Base-by-base conservation (phyloP, 108 stramenopile species). In the Cyclotella baltica region DNA sequence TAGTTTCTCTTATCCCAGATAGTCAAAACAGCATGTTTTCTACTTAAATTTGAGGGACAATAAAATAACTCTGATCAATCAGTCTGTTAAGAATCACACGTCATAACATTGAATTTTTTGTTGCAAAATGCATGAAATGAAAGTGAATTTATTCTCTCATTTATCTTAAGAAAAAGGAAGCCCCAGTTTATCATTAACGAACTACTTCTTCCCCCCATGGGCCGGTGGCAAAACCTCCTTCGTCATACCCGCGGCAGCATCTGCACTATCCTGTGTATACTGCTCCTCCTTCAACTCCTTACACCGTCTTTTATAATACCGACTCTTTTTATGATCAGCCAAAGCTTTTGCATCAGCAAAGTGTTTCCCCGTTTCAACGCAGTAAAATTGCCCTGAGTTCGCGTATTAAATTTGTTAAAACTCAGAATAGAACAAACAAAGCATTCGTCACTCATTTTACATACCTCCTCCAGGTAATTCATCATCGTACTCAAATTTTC, bases 301-400 rank as follows among this genome's bases (percentile, higher is more conserved):
- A 77, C 87, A 82, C 58, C 96, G 72, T 61, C 88, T 80, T 79
- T 97, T 97, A 76, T 92, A 97, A 70, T 92, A 93, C 48, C 94
- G 82, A 63, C 87, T 91, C 86, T 96, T 97, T 84, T 93, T 94
- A 82, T 99, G 99, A 71, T 93, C 92, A 23, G 85, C 94, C 38
- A 98, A 73, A 0, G 95, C 89, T 73, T 96, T 89, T 29, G 89
- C 89, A 85, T 97, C 95, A 29, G 88, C 87, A 79, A 98, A 98
- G 78, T 99, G 98, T 69, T 94, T 87, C 50, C 88, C 97, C 5
- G 98, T 98, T 80, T 97, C 97, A 16, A 90, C 85, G 72, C 97
- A 97, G 75, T 97, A 99, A 86, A 98, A 99, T 72, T 98, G 99
- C 30, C 99, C n/a, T n/a, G n/a, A n/a, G n/a, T n/a, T n/a, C n/a